A percentile compares a stretch with the other conserved stretches of the same genome.
phyloP scores from a whole-genome alignment of 129 eudicot species.

The Flaveria bidentis region DNA sequence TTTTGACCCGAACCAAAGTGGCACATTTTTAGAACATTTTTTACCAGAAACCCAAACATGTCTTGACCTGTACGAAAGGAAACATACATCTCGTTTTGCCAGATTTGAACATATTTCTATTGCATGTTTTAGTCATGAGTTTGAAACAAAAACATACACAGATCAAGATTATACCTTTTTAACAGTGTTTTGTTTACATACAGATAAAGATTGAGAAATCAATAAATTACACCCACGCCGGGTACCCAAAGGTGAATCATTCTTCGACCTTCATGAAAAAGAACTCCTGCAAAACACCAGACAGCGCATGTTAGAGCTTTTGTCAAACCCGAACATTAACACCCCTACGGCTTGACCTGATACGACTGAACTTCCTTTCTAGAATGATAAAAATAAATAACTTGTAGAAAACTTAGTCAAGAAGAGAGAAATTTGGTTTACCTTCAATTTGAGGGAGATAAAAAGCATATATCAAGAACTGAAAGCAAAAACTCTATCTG shows the following conservation, averaged over 20 bases:
- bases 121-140: constrained; percentile 22
- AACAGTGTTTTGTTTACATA: constrained; percentile 46
- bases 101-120: constrained; percentile 12
- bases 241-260: constrained; percentile 33
- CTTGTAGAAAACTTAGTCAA: neutral
- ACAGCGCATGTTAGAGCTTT: neutral
- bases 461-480: constrained; percentile 54
- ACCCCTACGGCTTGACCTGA: neutral
- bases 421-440: constrained; percentile 21
- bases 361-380: neutral
- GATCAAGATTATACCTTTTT: constrained; percentile 35
- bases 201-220: constrained; percentile 48
- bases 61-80: neutral
- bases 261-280: constrained; percentile 40
- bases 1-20: neutral
- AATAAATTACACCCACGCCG: constrained; percentile 58
- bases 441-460: constrained; percentile 50
- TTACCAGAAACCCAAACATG: neutral
- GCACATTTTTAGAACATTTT: too few relatives aligned
- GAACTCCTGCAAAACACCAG: constrained; percentile 25
- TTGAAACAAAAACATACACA: constrained; percentile 34
- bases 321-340: neutral
- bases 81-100: neutral
- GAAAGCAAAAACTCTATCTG: constrained; percentile 95
- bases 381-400: neutral